A percentile compares a stretch with the other conserved stretches of the same genome.
These are phyloP conservation scores for Pugionium cornutum DNA, from an alignment of 345 rosid species.

Conservation along the genomic window DNA sequence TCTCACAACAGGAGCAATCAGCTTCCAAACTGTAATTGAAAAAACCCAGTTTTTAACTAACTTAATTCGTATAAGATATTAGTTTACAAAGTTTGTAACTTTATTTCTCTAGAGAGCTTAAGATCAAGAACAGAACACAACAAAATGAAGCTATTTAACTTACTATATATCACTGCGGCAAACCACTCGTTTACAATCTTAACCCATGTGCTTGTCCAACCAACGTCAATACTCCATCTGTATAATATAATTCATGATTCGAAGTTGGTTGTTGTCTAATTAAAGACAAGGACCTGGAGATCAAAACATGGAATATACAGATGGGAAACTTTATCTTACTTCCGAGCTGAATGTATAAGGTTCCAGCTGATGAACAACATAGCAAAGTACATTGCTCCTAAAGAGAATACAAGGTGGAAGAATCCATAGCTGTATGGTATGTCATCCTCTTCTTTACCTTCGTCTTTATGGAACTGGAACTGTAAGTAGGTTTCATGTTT, in stretches of 20 bases:
- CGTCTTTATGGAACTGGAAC: constrained; percentile 65
- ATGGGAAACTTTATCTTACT: constrained; percentile 42
- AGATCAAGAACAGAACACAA: not conserved
- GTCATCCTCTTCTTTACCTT: constrained; percentile 54
- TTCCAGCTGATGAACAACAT: constrained; percentile 93
- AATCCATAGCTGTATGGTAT: constrained; percentile 74
- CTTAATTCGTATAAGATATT: not conserved
- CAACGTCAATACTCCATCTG: constrained; percentile 93
- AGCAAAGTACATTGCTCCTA: constrained; percentile 90
- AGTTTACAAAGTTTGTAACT: not conserved
- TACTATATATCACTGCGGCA: constrained; percentile 74
- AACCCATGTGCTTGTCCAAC: constrained; percentile 94
- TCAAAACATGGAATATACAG: not conserved
- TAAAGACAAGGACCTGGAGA: not conserved
- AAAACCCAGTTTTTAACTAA: not conserved
- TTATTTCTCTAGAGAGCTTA: not conserved
- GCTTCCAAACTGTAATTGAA: constrained; percentile 63
- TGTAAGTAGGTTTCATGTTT: constrained; percentile 2
- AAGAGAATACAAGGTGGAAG: constrained; percentile 78
- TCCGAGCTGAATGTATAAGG: constrained; percentile 54
- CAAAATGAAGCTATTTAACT: constrained; percentile 35
- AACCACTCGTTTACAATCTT: constrained; percentile 88
- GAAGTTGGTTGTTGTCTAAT: not conserved
- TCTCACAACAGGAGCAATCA: constrained; percentile 66
- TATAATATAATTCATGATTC: not conserved